A percentile compares a stretch with the other conserved stretches of the same genome.
Evolutionary conservation across 345 rosid species (phyloP).

Genomic region (Brassica incana): DNA sequence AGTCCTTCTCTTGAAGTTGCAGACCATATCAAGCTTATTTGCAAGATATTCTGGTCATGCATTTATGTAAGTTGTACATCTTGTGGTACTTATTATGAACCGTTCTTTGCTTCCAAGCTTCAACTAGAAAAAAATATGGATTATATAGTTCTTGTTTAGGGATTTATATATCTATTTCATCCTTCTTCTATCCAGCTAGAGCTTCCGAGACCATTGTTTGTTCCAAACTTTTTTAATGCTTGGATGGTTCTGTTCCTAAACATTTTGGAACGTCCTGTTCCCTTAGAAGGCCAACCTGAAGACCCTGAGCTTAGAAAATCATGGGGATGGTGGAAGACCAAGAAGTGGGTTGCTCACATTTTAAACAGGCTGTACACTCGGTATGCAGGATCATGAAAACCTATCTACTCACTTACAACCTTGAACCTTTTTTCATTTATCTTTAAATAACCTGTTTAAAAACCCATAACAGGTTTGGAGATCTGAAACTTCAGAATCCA

Average conservation of each 20-base stretch:
- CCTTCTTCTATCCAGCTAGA: constrained; percentile 62
- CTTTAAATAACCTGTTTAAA: neutral
- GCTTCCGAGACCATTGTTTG: constrained; percentile 89
- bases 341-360: constrained; percentile 98
- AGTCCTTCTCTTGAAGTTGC: constrained; percentile 90
- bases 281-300: constrained; percentile 80
- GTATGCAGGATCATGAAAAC: constrained; percentile 41
- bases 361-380: constrained; percentile 91
- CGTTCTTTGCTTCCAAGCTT: constrained; percentile 15
- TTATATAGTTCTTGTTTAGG: neutral
- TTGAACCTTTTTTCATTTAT: neutral
- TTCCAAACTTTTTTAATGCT: constrained; percentile 77
- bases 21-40: constrained; percentile 92
- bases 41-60: constrained; percentile 99
- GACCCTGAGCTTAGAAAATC: constrained; percentile 92
- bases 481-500: constrained; percentile 87
- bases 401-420: neutral
- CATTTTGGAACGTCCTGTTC: constrained; percentile 90
- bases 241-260: constrained; percentile 96
- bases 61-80: constrained; percentile 74
- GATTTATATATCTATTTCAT: constrained; percentile 4
- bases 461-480: constrained; percentile 75
- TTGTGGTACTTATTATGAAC: constrained; percentile 9
- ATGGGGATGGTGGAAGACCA: constrained; percentile 99
- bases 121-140: neutral